Conservation (phyloP, 331 rosid species). For the Pyrus hybrid region DNA sequence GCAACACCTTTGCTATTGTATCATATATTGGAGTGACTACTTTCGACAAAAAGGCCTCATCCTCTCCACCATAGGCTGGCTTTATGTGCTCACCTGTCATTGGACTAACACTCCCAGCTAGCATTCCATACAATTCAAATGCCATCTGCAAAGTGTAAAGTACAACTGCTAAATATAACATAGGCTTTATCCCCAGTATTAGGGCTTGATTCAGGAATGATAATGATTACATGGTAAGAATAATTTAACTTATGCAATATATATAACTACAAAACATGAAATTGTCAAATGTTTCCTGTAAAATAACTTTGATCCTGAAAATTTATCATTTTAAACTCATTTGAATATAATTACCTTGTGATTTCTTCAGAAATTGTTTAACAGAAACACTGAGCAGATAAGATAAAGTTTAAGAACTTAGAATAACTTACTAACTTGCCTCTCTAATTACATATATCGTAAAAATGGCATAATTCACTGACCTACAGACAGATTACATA, state of each 20-base stretch:
- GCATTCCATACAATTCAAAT: conserved; percentile 88
- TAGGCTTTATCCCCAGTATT: background rate
- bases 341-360: background rate
- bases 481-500: background rate
- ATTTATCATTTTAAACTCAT: background rate
- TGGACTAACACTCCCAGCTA: conserved; percentile 80
- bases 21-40: conserved; percentile 87
- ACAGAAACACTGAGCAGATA: background rate
- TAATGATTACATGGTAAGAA: background rate
- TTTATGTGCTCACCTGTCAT: conserved; percentile 84
- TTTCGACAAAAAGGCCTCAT: conserved; percentile 66
- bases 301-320: background rate
- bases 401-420: no score
- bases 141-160: conserved; percentile 59
- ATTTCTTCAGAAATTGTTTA: background rate
- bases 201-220: background rate
- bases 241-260: background rate
- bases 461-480: no score
- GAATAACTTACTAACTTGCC: no score
- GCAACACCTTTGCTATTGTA: conserved; percentile 57
- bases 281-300: background rate
- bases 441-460: no score
- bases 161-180: background rate
- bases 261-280: background rate
- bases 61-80: conserved; percentile 90